phyloP scores from a whole-genome alignment of 257 asterid species.

The Knoxia roxburghii region DNA sequence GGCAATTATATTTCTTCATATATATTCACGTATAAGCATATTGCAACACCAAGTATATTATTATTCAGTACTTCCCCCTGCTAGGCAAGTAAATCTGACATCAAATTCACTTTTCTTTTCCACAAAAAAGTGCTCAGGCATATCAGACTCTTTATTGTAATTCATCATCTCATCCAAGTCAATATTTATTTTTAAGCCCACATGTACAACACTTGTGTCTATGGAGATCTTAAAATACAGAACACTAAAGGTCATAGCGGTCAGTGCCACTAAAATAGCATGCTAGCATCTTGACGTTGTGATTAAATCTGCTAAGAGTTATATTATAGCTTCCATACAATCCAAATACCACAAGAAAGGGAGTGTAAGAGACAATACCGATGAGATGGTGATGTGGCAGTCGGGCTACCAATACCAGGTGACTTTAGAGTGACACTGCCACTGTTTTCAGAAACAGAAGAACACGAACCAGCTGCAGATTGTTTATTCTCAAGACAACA shows the following conservation, averaged over 20 bases:
- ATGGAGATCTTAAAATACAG: background rate
- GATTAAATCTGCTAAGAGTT: background rate
- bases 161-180: background rate
- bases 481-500: constrained; percentile 61
- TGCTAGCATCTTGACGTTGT: background rate
- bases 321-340: background rate
- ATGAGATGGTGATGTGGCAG: constrained; percentile 63
- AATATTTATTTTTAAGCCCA: background rate
- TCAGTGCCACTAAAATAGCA: background rate
- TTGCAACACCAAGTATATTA: background rate
- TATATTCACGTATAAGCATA: background rate
- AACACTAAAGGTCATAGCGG: background rate
- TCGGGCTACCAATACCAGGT: constrained; percentile 66
- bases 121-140: background rate
- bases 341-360: constrained; percentile 1
- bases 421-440: constrained; percentile 55
- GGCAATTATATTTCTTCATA: background rate
- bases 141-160: background rate
- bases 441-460: constrained; percentile 84
- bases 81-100: background rate
- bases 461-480: constrained; percentile 65
- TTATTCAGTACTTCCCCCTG: background rate
- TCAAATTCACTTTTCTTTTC: background rate
- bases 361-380: constrained; percentile 39
- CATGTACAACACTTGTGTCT: background rate